Conservation (phyloP, 306 rosid species). For the Medicago arabica region DNA sequence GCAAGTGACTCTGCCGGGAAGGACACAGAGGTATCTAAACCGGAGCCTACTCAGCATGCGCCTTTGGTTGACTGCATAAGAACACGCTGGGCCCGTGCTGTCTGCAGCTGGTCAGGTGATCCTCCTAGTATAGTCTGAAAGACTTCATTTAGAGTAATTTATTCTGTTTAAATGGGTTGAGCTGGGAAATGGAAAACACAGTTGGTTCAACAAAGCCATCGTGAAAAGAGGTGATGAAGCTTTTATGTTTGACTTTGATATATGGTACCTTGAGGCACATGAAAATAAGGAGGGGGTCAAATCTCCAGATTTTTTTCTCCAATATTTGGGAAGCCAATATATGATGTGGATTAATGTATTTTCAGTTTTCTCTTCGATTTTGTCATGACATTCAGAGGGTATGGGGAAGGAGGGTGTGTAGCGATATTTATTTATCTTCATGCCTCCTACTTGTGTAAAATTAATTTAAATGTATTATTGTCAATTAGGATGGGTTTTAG, state of each 20-base stretch:
- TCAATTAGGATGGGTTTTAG: slow-evolving; percentile 40
- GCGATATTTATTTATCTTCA: slow-evolving; percentile 40
- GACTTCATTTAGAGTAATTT: slow-evolving; percentile 4
- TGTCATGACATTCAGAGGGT: slow-evolving; percentile 45
- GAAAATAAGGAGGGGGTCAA: slow-evolving; percentile 30
- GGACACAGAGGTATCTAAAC: slow-evolving; percentile 70
- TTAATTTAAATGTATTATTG: slow-evolving; percentile 46
- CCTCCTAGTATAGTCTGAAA: slow-evolving; percentile 93
- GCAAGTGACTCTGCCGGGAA: slow-evolving; percentile 62
- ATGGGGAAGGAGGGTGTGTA: slow-evolving; percentile 37
- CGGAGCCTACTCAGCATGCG: slow-evolving; percentile 87
- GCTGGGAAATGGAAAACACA: slow-evolving; percentile 36
- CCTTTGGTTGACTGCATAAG: slow-evolving; percentile 96
- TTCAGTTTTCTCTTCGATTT: slow-evolving; percentile 53
- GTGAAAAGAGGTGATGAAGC: slow-evolving; percentile 29
- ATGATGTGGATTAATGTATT: slow-evolving; percentile 51
- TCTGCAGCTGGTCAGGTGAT: slow-evolving; percentile 89
- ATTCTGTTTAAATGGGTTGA: slow-evolving; percentile 27
- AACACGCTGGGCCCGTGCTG: slow-evolving; percentile 93
- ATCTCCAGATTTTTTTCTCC: slow-evolving; percentile 44
- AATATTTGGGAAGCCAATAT: slow-evolving; percentile 45
- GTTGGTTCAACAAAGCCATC: slow-evolving; percentile 33
- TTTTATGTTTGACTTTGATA: slow-evolving; percentile 44
- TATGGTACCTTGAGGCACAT: slow-evolving; percentile 38
- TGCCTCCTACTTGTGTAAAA: slow-evolving; percentile 54